These are phyloP conservation scores for Tremella mesenterica DNA, from an alignment of 768 basidiomycete species.

Conservation along the genomic window DNA sequence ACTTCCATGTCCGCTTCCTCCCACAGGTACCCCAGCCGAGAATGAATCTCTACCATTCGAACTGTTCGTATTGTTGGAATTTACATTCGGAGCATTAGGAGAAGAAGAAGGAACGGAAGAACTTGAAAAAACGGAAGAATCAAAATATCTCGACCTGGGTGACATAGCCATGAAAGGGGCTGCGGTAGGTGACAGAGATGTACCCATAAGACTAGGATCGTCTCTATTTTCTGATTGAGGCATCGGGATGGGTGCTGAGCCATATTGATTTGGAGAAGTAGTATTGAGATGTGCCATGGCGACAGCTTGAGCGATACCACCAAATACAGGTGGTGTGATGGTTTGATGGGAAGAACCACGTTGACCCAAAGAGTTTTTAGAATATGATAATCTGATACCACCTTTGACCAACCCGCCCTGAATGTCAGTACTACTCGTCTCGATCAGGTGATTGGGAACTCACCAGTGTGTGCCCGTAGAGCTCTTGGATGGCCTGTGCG, in stretches of 20 bases:
- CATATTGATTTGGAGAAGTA: neutral
- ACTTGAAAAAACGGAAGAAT: no score
- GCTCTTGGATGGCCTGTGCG: conserved; percentile 73
- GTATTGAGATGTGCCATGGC: conserved; percentile 35
- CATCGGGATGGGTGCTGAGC: conserved; percentile 5
- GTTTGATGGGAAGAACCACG: conserved; percentile 33
- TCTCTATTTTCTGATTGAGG: neutral
- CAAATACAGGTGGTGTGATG: conserved; percentile 18
- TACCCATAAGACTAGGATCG: conserved; percentile 9
- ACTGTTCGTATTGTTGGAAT: neutral
- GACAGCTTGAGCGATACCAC: conserved; percentile 35
- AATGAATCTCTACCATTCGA: no score
- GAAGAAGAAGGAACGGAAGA: neutral
- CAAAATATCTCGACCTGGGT: conserved; percentile 7
- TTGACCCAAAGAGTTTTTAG: conserved; percentile 89
- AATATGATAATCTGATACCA: conserved; percentile 93
- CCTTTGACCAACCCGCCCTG: conserved; percentile 80
- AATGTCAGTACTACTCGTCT: conserved; percentile 4
- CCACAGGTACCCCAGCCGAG: neutral
- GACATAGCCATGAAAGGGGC: conserved; percentile 30
- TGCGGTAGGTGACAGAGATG: conserved; percentile 32
- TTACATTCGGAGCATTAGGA: neutral
- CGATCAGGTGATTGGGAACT: conserved; percentile 9
- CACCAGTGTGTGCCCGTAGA: conserved; percentile 78
- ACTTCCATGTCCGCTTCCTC: neutral